These are phyloP conservation scores for Camillea tinctor DNA, from an alignment of 2,329 filamentous ascomycete species.

Conservation along the genomic window DNA sequence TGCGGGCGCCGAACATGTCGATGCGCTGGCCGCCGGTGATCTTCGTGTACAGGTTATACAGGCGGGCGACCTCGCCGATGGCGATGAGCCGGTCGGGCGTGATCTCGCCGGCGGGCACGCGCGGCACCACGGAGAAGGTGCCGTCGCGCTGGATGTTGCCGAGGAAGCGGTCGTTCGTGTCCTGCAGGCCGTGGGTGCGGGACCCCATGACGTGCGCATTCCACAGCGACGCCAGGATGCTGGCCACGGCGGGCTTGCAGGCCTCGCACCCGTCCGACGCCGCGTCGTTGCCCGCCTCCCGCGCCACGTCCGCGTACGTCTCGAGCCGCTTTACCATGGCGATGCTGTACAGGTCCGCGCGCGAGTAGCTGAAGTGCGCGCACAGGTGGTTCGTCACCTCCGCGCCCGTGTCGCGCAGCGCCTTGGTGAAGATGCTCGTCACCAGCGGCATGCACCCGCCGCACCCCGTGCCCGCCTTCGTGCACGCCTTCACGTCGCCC, in stretches of 20 bases:
- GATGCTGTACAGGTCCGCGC: constrained; percentile 88
- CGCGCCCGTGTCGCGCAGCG: constrained; percentile 80
- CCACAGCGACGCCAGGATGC: constrained; percentile 78
- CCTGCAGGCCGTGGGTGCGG: constrained; percentile 71
- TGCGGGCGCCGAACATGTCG: constrained; percentile 88
- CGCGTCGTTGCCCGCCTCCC: constrained; percentile 68
- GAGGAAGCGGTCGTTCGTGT: constrained; percentile 86
- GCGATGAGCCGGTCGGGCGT: constrained; percentile 81
- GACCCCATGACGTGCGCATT: constrained; percentile 80
- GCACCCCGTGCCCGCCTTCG: constrained; percentile 87
- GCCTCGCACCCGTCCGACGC: constrained; percentile 78
- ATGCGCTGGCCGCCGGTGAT: constrained; percentile 91
- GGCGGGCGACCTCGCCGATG: constrained; percentile 80
- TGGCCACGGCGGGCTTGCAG: constrained; percentile 80
- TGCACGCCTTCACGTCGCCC: constrained; percentile 82
- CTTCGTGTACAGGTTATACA: constrained; percentile 84
- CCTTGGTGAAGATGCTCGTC: constrained; percentile 85
- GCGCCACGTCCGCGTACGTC: constrained; percentile 75
- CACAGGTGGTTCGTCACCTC: constrained; percentile 87
- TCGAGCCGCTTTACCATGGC: constrained; percentile 76
- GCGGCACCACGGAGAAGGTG: constrained; percentile 84
- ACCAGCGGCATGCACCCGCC: constrained; percentile 88
- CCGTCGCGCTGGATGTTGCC: constrained; percentile 91
- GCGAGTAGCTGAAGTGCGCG: constrained; percentile 78
- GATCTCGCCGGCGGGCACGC: constrained; percentile 82